Evolutionary conservation across 1,284 basidiomycete species (phyloP), one percentile per base, ranked within the genome.

Genomic region (Ustilago bromivora): DNA sequence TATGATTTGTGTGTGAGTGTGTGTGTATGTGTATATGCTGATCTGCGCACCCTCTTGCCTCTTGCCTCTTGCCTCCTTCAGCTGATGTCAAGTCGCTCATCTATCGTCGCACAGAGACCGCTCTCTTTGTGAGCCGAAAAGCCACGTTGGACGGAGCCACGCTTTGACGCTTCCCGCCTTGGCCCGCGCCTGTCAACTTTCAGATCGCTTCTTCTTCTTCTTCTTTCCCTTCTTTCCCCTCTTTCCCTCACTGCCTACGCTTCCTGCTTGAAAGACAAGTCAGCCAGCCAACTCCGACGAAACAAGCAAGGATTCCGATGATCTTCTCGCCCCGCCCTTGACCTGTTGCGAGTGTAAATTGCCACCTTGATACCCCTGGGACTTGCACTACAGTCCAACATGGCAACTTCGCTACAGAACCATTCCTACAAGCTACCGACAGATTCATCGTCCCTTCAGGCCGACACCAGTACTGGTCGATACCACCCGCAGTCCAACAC

Each of bases 391-490:
- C 49, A 13, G 23, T 2, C n/a, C 49, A 51, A 41, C 6, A 67
- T 61, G 65, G 51, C 65, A 15, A 52, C 58, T n/a, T 51, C 38
- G 6, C 28, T 61, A 1, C 47, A 61, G 8, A 34, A 38, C 11
- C 66, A 58, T 49, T 59, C 59, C 13, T 58, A 54, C 43, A 55
- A 67, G 57, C 46, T 54, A 28, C 38, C 57, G 11, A 53, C 59
- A 12, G 34, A 49, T 32, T 23, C 32, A 19, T 11, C 57, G 1
- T 23, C 34, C 32, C 4, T 15, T 12, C 57, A 31, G 7, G 13
- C 40, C n/a, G 13, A 53, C 32, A 11, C 47, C 7, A 15, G 4
- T 31, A 6, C 11, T 17, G 13, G 19, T 36, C 38, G 23, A 12
- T 28, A 19, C 38, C 10, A 41, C 36, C 13, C 54, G 23, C 54